phyloP scores from a whole-genome alignment of 2,329 filamentous ascomycete genomes.

The Hypoxylon rubiginosum region DNA sequence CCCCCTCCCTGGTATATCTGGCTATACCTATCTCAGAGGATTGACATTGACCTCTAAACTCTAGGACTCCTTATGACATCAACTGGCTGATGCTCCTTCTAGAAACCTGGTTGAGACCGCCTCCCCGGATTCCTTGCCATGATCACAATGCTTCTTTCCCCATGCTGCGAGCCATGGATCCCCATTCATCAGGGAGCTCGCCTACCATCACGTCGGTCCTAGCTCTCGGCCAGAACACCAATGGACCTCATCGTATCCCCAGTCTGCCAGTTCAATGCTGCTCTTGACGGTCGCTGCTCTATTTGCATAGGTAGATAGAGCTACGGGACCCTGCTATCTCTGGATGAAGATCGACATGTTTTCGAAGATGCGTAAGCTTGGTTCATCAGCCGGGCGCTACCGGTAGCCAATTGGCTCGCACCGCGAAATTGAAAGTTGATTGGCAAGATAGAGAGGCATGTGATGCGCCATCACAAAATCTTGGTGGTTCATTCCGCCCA shows the following conservation, averaged over 20 bases:
- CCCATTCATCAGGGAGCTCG: background rate
- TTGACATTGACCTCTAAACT: conserved; percentile 8
- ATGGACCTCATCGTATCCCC: conserved; percentile 8
- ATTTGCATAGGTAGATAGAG: background rate
- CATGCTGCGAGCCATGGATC: background rate
- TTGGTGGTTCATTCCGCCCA: background rate
- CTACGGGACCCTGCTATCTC: conserved; percentile 9
- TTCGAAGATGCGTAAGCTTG: background rate
- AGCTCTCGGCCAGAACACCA: conserved; percentile 6
- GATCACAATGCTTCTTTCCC: conserved; percentile 9
- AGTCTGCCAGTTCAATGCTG: conserved; percentile 5
- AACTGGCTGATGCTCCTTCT: conserved; percentile 11
- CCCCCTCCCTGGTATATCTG: background rate
- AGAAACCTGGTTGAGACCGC: conserved; percentile 1
- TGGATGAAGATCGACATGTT: conserved; percentile 13
- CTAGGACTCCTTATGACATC: background rate
- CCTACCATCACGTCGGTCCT: conserved; percentile 6
- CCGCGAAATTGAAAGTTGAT: conserved; percentile 1
- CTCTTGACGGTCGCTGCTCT: conserved; percentile 7
- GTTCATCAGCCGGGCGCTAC: background rate
- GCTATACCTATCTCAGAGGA: conserved; percentile 1
- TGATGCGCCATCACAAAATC: background rate
- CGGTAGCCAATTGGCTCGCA: background rate
- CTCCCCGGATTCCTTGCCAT: conserved; percentile 5
- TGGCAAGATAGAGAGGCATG: background rate